Percentiles rank a stretch among this genome's conserved stretches.
Evolutionary conservation across 306 rosid species (phyloP).

Genomic region (Canavalia ensiformis): DNA sequence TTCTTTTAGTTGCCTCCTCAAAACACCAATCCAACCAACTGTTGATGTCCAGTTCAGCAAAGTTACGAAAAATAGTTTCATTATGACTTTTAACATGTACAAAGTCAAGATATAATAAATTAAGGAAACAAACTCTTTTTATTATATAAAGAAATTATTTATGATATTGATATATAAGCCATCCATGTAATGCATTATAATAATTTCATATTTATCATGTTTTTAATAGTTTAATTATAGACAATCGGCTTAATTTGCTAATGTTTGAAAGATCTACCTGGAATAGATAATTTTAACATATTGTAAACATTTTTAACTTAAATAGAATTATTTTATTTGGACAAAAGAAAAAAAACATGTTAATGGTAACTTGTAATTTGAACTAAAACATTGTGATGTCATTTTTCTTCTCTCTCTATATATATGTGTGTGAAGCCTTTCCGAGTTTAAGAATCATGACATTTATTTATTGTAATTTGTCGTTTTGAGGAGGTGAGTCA

Average conservation of each 20-base stretch:
- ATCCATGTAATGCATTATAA: no score
- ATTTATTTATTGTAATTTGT: neutral
- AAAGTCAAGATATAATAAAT: neutral
- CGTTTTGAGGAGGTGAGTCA: neutral
- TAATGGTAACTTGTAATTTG: neutral
- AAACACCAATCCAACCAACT: neutral
- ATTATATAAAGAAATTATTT: neutral
- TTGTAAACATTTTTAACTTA: no score
- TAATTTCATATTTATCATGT: no score
- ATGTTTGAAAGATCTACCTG: no score
- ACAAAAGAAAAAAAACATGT: no score
- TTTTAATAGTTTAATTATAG: neutral
- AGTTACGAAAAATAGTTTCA: neutral
- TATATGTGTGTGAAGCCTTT: neutral
- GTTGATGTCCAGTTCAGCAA: neutral
- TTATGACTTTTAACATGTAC: neutral
- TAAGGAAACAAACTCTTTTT: neutral
- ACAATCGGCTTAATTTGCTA: neutral
- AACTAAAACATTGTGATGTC: neutral
- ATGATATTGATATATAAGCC: neutral
- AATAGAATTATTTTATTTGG: no score
- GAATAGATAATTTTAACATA: no score
- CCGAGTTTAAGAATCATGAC: no score
- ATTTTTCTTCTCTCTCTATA: neutral
- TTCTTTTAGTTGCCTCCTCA: neutral